Conservation (phyloP, 2,329 filamentous ascomycete species). For the Hymenoscyphus albidus region DNA sequence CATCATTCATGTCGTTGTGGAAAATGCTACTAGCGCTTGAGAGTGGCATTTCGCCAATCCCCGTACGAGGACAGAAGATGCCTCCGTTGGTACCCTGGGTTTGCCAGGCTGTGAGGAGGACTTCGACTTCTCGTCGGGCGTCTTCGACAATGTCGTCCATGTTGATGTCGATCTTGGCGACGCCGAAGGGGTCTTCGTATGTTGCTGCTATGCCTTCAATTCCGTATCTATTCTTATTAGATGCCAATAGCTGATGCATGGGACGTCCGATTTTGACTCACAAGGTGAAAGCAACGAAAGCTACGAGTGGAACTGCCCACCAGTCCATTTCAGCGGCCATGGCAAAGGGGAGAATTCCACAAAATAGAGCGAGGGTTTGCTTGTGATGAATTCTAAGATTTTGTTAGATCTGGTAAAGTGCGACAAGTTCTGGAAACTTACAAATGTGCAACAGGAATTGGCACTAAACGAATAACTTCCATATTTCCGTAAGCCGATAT, state of each 20-base stretch:
- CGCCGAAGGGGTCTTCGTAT: constrained; percentile 63
- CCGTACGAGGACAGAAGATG: constrained; percentile 24
- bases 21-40: constrained; percentile 19
- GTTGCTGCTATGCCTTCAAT: constrained; percentile 52
- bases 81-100: constrained; percentile 28
- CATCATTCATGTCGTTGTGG: constrained; percentile 14
- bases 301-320: constrained; percentile 57
- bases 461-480: constrained; percentile 63
- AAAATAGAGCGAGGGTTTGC: constrained; percentile 60
- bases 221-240: constrained; percentile 43
- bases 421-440: constrained; percentile 30
- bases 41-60: constrained; percentile 13
- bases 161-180: constrained; percentile 63
- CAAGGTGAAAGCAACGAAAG: constrained; percentile 58
- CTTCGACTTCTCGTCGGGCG: constrained; percentile 52
- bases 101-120: constrained; percentile 55
- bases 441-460: constrained; percentile 60
- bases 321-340: constrained; percentile 60
- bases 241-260: not conserved
- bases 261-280: constrained; percentile 11
- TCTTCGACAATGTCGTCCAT: constrained; percentile 64
- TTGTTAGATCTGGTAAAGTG: not conserved
- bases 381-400: constrained; percentile 54
- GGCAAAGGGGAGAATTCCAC: constrained; percentile 57
- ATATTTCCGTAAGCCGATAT: constrained; percentile 57